phyloP scores from a whole-genome alignment of 2,329 filamentous ascomycete genomes.

The Alternaria rosae region DNA sequence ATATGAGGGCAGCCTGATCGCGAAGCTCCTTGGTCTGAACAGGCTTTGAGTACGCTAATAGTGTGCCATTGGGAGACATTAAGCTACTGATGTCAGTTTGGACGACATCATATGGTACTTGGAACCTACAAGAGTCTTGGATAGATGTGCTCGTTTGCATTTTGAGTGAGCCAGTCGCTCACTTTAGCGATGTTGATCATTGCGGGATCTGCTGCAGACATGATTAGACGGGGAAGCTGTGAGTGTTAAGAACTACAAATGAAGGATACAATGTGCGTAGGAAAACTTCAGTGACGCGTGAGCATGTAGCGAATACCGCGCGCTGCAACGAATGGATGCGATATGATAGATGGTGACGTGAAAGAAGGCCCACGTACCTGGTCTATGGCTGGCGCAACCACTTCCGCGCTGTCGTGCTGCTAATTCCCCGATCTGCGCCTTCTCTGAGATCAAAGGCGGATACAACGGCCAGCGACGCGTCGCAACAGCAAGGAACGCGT shows the following conservation, averaged over 20 bases:
- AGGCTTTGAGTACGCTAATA: slow-evolving; percentile 59
- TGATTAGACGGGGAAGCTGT: slow-evolving; percentile 18
- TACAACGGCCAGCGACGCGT: neutral
- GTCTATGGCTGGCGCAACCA: slow-evolving; percentile 16
- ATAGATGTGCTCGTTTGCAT: slow-evolving; percentile 54
- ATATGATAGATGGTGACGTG: slow-evolving; percentile 2
- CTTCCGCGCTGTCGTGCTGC: slow-evolving; percentile 15
- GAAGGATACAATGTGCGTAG: neutral
- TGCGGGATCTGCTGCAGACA: slow-evolving; percentile 18
- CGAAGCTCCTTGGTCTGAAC: slow-evolving; percentile 59
- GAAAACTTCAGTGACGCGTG: neutral
- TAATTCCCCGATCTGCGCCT: slow-evolving; percentile 6
- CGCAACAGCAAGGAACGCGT: neutral
- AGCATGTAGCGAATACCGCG: neutral
- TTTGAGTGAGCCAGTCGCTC: slow-evolving; percentile 54
- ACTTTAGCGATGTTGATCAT: slow-evolving; percentile 57
- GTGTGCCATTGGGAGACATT: slow-evolving; percentile 60
- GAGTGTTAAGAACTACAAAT: slow-evolving; percentile 3
- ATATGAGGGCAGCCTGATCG: slow-evolving; percentile 58
- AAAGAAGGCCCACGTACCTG: slow-evolving; percentile 21
- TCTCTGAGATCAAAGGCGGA: neutral
- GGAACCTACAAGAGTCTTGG: slow-evolving; percentile 54
- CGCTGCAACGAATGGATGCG: neutral
- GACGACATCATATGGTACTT: neutral
- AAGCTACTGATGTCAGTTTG: slow-evolving; percentile 43